Evolutionary conservation across 495 filamentous ascomycete species (phyloP), one percentile per base, ranked within the genome.

Genomic region (Hypoxylon trugodes): DNA sequence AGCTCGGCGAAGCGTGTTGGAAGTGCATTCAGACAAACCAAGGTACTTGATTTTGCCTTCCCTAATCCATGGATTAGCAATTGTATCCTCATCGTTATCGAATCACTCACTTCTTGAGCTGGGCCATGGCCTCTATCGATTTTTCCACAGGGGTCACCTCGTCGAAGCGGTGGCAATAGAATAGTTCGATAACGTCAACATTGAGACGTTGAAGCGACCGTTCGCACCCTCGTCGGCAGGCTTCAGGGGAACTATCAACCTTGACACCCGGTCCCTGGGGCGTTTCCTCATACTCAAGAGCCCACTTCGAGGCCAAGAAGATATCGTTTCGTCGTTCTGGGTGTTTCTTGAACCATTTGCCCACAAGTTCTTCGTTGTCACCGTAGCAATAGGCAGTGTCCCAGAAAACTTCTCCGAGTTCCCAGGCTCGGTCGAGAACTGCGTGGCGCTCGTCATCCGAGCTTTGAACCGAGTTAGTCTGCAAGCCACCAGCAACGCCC

Each of bases 101-200:
- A 30, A 35, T 8, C 9, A 28, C 71, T 18, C 70, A 76, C 68
- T 73, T 63, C 46, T 79, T 75, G 3, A 80, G 59, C 63, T 81
- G 67, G 16, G 68, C 76, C 74, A 89, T 59, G 8, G 72, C 80
- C n/a, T 66, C 71, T 62, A 89, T 80, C 41, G 80, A 88, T 70
- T 86, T 84, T 73, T 91, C 89, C 21, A 91, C 79, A 0, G 88
- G 88, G 0, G 84, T 83, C 38, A 76, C 76, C 4, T 64, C 46
- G 50, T 85, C 81, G 12, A 82, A 73, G 0, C 81, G 80, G 61
- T 89, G 87, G 26, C 77, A 71, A 59, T 89, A 89, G 59, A 82
- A 88, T 7, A 91, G 69, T 56, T 91, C 87, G 30, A 91, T 78
- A 5, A 53, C 65, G 1, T 81, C 75, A 0, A 82, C 65, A 0